Base-by-base conservation (phyloP, 768 basidiomycete genomes). In the Krasilnikovozyma curviuscula region DNA sequence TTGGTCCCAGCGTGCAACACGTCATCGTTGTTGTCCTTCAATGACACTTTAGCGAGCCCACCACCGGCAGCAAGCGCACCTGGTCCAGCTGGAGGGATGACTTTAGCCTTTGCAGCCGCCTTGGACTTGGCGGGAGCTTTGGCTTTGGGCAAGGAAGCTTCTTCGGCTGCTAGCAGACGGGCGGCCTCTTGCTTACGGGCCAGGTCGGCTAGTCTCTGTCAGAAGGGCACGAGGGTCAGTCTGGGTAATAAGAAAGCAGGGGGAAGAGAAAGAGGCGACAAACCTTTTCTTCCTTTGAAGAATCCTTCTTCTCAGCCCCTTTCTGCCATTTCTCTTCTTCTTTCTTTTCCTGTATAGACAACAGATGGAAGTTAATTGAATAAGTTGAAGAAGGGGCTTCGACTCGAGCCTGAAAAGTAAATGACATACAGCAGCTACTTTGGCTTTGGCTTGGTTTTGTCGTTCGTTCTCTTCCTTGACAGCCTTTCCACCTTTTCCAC, bases 51-150 rank as follows among this genome's bases (percentile, higher is more conserved):
- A 1, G 57, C 59, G 10, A 65, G 47, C 5, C 60, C 61, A 19
- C 74, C 79, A 25, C 77, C 81, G 47, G 84, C 81, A 53, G 81
- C 44, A 55, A 85, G 79, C 10, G 79, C 80, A 5, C 82, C 83
- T n/a, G 82, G 80, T 1, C 78, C 83, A 10, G 83, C 81, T 48
- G 83, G 79, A 19, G 32, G 19, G 19, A 40, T 46, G 12, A 43
- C 27, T 21, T 35, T 47, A 28, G 46, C 32, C 19, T 41, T 41
- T 7, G 45, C 25, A 3, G 46, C 30, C 30, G 23, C 24, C 12
- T 37, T 24, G 8, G 44, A 23, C 10, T 32, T 24, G 25, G 37
- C 40, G 13, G 45, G 16, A 34, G 31, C 24, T 5, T 14, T 14
- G 25, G 32, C 45, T 38, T 46, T 46, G 23, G 30, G 23, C 8